Percentiles rank a stretch among this genome's conserved stretches.
phyloP scores from a whole-genome alignment of 306 rosid species.

The Cercis canadensis region DNA sequence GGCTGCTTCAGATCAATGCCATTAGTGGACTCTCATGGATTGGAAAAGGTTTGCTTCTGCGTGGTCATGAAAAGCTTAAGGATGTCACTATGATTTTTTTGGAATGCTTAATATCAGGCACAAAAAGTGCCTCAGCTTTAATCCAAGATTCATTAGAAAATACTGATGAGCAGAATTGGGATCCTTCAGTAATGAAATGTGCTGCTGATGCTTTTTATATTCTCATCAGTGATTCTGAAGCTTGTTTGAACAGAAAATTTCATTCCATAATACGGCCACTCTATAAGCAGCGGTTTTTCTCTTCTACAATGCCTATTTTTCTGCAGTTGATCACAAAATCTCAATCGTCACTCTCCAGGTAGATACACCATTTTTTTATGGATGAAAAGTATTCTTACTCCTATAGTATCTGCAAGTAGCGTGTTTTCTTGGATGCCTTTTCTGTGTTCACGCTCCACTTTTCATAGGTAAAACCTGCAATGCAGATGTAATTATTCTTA shows the following conservation, averaged over 20 bases:
- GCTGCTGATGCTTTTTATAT: slow-evolving; percentile 91
- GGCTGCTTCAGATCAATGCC: slow-evolving; percentile 68
- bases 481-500: neutral
- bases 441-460: neutral
- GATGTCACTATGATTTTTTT: slow-evolving; percentile 69
- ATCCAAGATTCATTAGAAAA: slow-evolving; percentile 46
- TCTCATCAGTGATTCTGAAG: slow-evolving; percentile 92
- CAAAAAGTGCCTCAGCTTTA: slow-evolving; percentile 38
- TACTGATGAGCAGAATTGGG: slow-evolving; percentile 44
- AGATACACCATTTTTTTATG: slow-evolving; percentile 28
- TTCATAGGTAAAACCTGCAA: neutral
- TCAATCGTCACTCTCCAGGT: slow-evolving; percentile 73
- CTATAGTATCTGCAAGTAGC: no score
- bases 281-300: slow-evolving; percentile 91
- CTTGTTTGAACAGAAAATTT: slow-evolving; percentile 71
- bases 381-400: no score
- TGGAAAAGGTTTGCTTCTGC: slow-evolving; percentile 87
- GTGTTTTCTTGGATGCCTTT: neutral
- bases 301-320: slow-evolving; percentile 78
- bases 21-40: slow-evolving; percentile 91
- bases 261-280: slow-evolving; percentile 85
- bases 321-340: slow-evolving; percentile 64
- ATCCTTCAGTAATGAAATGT: slow-evolving; percentile 58
- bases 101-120: slow-evolving; percentile 65
- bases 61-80: slow-evolving; percentile 84